Percentiles rank a stretch among this genome's conserved stretches.
Evolutionary conservation across 106 monocot species (phyloP).

Genomic region (Cymbidium sinense): DNA sequence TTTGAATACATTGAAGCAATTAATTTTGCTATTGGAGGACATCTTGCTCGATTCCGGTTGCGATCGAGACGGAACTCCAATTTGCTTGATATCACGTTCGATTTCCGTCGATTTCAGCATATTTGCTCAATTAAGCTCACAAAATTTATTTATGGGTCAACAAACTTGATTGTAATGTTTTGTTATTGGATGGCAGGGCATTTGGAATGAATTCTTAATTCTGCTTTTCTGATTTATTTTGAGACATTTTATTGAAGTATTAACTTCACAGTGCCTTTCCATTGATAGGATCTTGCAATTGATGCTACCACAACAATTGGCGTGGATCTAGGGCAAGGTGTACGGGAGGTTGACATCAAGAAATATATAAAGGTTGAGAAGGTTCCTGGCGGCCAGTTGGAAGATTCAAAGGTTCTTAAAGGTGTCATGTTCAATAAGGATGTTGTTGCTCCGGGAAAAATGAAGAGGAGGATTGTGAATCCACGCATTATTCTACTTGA

Average conservation of each 20-base stretch:
- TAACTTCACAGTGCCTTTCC: not conserved
- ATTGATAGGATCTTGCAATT: constrained; percentile 89
- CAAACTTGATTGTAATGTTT: too few relatives aligned
- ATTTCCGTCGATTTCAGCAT: too few relatives aligned
- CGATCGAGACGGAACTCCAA: too few relatives aligned
- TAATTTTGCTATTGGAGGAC: too few relatives aligned
- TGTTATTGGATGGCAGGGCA: too few relatives aligned
- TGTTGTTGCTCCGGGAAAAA: constrained; percentile 96
- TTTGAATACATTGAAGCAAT: too few relatives aligned
- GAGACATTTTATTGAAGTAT: not conserved
- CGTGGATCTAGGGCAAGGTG: constrained; percentile 92
- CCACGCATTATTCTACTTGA: constrained; percentile 94
- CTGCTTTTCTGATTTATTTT: not conserved
- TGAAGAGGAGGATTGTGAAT: constrained; percentile 86
- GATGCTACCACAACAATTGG: constrained; percentile 88
- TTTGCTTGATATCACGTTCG: too few relatives aligned
- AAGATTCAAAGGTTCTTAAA: constrained; percentile 88
- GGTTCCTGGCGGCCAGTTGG: constrained; percentile 94
- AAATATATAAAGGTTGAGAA: constrained; percentile 97
- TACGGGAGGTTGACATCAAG: constrained; percentile 87
- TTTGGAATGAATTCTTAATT: too few relatives aligned
- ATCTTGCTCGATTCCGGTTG: too few relatives aligned
- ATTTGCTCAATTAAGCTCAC: too few relatives aligned
- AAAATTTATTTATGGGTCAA: too few relatives aligned
- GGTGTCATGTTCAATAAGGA: constrained; percentile 98